Conservation (phyloP, 192 early-diverging fungal genomes). For the Entophlyctis helioformis region DNA sequence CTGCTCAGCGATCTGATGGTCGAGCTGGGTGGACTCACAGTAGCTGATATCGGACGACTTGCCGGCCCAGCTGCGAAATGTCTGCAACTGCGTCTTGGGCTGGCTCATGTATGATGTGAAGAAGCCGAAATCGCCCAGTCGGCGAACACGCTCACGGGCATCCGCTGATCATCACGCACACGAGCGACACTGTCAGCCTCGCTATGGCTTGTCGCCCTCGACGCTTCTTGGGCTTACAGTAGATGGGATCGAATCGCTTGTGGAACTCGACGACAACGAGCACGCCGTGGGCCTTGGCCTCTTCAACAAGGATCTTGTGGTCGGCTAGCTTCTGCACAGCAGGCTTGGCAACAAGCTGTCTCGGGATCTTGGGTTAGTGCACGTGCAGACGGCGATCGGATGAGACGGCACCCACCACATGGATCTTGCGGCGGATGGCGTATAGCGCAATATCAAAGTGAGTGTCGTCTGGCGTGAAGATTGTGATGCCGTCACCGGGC, state of each 20-base stretch:
- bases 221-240: too few species aligned
- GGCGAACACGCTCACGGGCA: conserved; percentile 15
- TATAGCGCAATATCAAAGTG: conserved; percentile 27
- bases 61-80: conserved; percentile 27
- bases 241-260: conserved; percentile 34
- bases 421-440: conserved; percentile 20
- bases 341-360: conserved; percentile 24
- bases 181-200: too few species aligned
- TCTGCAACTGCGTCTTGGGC: conserved; percentile 25
- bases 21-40: conserved; percentile 1
- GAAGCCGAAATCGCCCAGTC: conserved; percentile 25
- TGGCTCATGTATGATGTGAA: conserved; percentile 30
- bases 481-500: conserved; percentile 25
- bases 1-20: background rate
- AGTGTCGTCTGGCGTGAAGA: conserved; percentile 35
- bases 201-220: too few species aligned
- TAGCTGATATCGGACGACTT: conserved; percentile 25
- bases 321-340: conserved; percentile 26
- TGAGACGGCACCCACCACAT: conserved; percentile 14
- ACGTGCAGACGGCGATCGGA: background rate
- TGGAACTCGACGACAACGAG: conserved; percentile 26
- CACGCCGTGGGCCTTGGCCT: conserved; percentile 21
- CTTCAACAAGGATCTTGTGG: conserved; percentile 13
- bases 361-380: background rate
- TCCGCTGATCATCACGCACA: conserved; percentile 7